Base-by-base conservation (phyloP, 495 filamentous ascomycete species). In the Lindgomyces ingoldianus region DNA sequence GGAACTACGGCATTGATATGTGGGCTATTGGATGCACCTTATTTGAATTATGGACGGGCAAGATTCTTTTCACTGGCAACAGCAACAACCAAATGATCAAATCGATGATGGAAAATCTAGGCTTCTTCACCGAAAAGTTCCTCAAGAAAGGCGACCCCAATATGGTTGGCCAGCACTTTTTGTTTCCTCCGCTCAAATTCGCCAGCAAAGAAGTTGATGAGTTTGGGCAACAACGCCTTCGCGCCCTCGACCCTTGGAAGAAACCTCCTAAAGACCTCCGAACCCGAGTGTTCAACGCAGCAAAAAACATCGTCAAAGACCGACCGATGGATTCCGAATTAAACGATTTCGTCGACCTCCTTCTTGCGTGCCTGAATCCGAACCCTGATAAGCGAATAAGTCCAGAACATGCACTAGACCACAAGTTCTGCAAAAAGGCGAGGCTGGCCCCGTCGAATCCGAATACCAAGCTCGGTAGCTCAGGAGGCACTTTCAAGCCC, bases 1-100 rank as follows among this genome's bases (percentile, higher is more conserved):
- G 93, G 74, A 91, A 96, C 74, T 95, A 91, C 72, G 91, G 89
- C 29, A 91, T 98, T 72, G 94, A 98, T 74, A 87, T 96, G 75
- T 98, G 94, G 94, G 93, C 93, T 12, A 90, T 97, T 67, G 94
- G 94, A 16, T 98, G 95, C 77, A 98, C 94, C 22, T 79, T 98
- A 25, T 98, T 93, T 75, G 94, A 98, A 76, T 81, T 98, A 27
- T 97, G 93, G 80, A 97, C 95, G 0, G 93, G 95, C 61, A 96
- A 96, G 76, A 97, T 98, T 62, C 81, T 98, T 44, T 98, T 98
- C 77, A 91, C 88, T 1, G 94, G 95, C 47, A 86, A 89, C 57
- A 92, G 90, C 78, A 98, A 98, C 80, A 98, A 98, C 73, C 91
- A 96, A 74, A 98, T 98, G 94, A 83, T 98, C 14, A 87, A 89